Percentiles rank a stretch among this genome's conserved stretches.
phyloP scores from a whole-genome alignment of 768 basidiomycete genomes.

The Suillus subluteus region DNA sequence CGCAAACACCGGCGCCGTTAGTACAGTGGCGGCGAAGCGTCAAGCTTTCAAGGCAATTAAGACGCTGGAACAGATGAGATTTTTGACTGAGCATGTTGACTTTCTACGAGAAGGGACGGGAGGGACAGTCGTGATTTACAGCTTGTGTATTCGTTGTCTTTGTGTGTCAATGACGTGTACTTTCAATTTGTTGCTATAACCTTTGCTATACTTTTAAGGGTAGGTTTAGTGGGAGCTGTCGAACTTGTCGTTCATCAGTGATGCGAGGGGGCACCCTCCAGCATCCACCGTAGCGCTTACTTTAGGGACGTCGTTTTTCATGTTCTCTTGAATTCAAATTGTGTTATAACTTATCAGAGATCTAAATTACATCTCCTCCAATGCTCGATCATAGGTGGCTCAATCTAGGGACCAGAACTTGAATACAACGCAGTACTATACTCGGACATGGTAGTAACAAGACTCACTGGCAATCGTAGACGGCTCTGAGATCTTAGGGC shows the following conservation, averaged over 20 bases:
- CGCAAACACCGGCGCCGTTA: slow-evolving; percentile 57
- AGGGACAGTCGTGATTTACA: background rate
- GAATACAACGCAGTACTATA: too few species aligned
- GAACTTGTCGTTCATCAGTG: background rate
- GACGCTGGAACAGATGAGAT: slow-evolving; percentile 89
- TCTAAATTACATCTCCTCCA: too few species aligned
- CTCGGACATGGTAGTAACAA: too few species aligned
- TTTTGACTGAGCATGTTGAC: slow-evolving; percentile 77
- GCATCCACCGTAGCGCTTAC: background rate
- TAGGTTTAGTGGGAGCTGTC: background rate
- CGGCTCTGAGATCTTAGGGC: too few species aligned
- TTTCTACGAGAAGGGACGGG: slow-evolving; percentile 43
- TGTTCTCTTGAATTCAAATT: too few species aligned
- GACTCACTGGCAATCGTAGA: too few species aligned
- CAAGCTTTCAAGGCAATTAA: slow-evolving; percentile 75
- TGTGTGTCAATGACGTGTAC: background rate
- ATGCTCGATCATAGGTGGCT: too few species aligned
- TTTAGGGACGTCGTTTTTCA: too few species aligned
- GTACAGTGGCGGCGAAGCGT: slow-evolving; percentile 76
- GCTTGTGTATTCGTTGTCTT: background rate
- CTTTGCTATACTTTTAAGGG: background rate
- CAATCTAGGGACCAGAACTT: too few species aligned
- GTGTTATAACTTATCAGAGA: too few species aligned
- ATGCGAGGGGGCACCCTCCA: too few species aligned
- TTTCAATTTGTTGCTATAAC: background rate